Base-by-base conservation (phyloP, 129 eudicot species). In the Solidago caesia region DNA sequence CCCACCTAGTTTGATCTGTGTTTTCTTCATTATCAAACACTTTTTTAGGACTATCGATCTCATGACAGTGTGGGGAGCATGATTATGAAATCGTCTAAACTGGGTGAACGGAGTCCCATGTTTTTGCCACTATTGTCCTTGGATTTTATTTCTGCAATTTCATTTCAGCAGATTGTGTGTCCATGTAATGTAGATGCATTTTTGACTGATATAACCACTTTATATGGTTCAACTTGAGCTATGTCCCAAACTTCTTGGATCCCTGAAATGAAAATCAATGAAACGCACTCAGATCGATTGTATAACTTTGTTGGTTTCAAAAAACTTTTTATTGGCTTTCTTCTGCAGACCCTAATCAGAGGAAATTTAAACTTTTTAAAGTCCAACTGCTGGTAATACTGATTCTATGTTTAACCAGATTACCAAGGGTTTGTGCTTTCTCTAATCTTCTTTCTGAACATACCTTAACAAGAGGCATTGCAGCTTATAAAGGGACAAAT, bases 61-160 rank as follows among this genome's bases (percentile, higher is more conserved):
- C 63, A 57, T 46, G 68, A 77, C 62, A 78, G 63, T 26, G 26
- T 70, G 78, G 82, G 73, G 72, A 79, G 65, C 78, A 79, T 64
- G 73, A 72, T 71, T 45, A 72, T 55, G 77, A 72, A 71, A 72
- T 73, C 45, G 44, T 47, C 82, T 74, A 56, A 79, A 72, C 58
- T 64, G 44, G 45, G 14, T 64, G 78, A 57, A 51, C 14, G 9
- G 7, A 53, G 8, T 52, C 11, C 5, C 58, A 11, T 21, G 64
- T 52, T 13, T 14, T 52, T 14, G n/a, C 26, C 26, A 53, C 59
- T 53, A 53, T n/a, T 5, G 7, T 5, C 26, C 5, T 53, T 53
- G 8, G 59, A 8, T 42, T 63, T 44, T 61, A 59, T 63, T 70
- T 43, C 27, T 41, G 12, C 21, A 8, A 60, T 70, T 76, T 57